Conservation (phyloP, 352 stramenopile species). For the Globisporangium cylindrosporum region DNA sequence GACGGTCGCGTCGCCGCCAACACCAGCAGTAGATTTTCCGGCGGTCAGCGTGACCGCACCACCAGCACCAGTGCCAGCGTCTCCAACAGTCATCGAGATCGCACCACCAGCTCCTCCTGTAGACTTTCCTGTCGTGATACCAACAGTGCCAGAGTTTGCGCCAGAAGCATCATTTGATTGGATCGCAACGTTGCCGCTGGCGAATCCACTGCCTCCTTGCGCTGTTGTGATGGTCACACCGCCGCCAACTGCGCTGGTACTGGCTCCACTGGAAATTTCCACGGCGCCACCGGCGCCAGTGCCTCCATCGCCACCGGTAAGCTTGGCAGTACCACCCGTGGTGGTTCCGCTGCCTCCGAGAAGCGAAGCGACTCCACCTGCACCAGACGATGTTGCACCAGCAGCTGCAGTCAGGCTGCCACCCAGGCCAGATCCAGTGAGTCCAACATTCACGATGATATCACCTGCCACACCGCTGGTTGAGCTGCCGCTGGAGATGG, state of each 20-base stretch:
- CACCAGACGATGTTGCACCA: conserved; percentile 11
- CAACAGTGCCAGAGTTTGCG: conserved; percentile 36
- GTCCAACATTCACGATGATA: conserved; percentile 33
- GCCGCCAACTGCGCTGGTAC: conserved; percentile 25
- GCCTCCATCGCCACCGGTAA: conserved; percentile 28
- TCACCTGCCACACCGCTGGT: conserved; percentile 30
- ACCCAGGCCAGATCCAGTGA: conserved; percentile 12
- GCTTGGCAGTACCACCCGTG: conserved; percentile 26
- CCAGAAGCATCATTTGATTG: conserved; percentile 29
- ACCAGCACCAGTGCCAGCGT: conserved; percentile 28
- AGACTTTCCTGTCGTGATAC: conserved; percentile 26
- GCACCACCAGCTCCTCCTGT: conserved; percentile 33
- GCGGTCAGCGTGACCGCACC: conserved; percentile 39
- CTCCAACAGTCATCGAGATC: conserved; percentile 36
- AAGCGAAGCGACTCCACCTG: conserved; percentile 31
- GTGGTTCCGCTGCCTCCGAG: conserved; percentile 29
- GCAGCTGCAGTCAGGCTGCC: conserved; percentile 15
- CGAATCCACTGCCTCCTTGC: conserved; percentile 21
- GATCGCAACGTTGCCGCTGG: conserved; percentile 39
- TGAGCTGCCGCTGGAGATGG: conserved; percentile 36
- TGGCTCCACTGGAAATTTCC: conserved; percentile 35
- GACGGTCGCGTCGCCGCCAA: conserved; percentile 43
- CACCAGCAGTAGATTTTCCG: conserved; percentile 34
- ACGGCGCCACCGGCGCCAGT: conserved; percentile 29
- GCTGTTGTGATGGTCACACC: conserved; percentile 25